Conservation (phyloP, 805 yeast species). For the Candida morakotiae region DNA sequence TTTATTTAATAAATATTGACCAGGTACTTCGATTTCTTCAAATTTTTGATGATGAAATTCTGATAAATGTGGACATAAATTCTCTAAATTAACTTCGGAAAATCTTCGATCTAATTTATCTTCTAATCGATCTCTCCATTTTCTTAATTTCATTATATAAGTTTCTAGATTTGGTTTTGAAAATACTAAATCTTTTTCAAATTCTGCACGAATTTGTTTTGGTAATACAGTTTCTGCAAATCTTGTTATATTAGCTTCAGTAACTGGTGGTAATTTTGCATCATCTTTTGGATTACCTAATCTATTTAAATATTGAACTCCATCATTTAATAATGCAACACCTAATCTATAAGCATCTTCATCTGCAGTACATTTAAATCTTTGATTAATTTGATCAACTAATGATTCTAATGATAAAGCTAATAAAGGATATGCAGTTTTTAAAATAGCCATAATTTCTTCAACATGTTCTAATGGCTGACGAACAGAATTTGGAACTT, state of each 20-base stretch:
- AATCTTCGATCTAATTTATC: slow-evolving; percentile 86
- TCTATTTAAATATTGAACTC: slow-evolving; percentile 84
- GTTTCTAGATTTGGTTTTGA: slow-evolving; percentile 86
- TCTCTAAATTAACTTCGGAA: slow-evolving; percentile 75
- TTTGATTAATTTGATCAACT: slow-evolving; percentile 90
- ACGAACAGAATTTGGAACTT: slow-evolving; percentile 24
- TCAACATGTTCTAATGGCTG: slow-evolving; percentile 93
- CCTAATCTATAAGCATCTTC: slow-evolving; percentile 95
- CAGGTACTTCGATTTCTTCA: slow-evolving; percentile 96
- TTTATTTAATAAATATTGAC: slow-evolving; percentile 85
- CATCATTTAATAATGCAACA: slow-evolving; percentile 89
- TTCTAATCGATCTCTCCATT: slow-evolving; percentile 91
- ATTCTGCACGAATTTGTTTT: slow-evolving; percentile 80
- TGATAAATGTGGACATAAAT: slow-evolving; percentile 89
- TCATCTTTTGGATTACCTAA: slow-evolving; percentile 84
- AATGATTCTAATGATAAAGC: slow-evolving; percentile 91
- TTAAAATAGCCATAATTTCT: slow-evolving; percentile 90
- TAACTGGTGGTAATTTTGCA: slow-evolving; percentile 83
- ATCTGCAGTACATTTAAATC: slow-evolving; percentile 90
- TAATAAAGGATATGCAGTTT: slow-evolving; percentile 92
- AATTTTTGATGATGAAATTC: slow-evolving; percentile 98
- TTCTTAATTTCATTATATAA: slow-evolving; percentile 75
- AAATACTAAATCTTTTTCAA: slow-evolving; percentile 84
- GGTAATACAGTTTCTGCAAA: slow-evolving; percentile 94
- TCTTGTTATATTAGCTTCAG: slow-evolving; percentile 81